Percentiles rank a stretch among this genome's conserved stretches.
These are phyloP conservation scores for Penicillium rolfsii DNA, from an alignment of 2,329 filamentous ascomycete species.

Conservation along the genomic window DNA sequence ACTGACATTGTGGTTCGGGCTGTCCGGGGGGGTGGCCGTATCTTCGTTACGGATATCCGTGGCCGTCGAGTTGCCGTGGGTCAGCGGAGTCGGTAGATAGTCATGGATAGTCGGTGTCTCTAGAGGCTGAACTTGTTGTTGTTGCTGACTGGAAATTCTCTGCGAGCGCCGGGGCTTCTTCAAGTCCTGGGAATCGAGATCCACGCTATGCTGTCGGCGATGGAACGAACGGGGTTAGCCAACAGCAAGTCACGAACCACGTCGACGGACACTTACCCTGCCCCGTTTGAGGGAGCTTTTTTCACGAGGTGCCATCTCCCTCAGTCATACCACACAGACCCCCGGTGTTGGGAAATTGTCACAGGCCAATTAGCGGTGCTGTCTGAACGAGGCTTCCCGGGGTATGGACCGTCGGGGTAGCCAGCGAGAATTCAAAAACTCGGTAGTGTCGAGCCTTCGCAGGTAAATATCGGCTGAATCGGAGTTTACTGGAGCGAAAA, in stretches of 20 bases:
- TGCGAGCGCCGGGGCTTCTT: slow-evolving; percentile 86
- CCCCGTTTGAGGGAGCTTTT: slow-evolving; percentile 84
- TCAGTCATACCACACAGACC: slow-evolving; percentile 16
- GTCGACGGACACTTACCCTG: slow-evolving; percentile 59
- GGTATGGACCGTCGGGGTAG: slow-evolving; percentile 6
- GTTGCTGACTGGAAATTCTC: slow-evolving; percentile 64
- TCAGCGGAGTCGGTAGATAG: slow-evolving; percentile 81
- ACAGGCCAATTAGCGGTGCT: slow-evolving; percentile 23
- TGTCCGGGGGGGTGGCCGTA: slow-evolving; percentile 70
- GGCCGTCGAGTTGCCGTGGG: slow-evolving; percentile 66
- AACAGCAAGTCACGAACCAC: slow-evolving; percentile 25
- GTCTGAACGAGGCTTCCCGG: slow-evolving; percentile 7
- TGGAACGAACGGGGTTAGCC: slow-evolving; percentile 30
- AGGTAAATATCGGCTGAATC: background rate
- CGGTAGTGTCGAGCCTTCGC: background rate
- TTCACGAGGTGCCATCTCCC: slow-evolving; percentile 58
- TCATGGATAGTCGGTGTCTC: slow-evolving; percentile 67
- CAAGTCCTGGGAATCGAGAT: slow-evolving; percentile 62
- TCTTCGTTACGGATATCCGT: slow-evolving; percentile 67
- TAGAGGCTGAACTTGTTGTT: slow-evolving; percentile 47
- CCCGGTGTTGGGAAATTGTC: slow-evolving; percentile 8
- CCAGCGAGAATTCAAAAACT: background rate
- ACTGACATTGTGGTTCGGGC: slow-evolving; percentile 56
- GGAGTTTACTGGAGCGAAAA: background rate
- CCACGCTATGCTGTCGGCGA: slow-evolving; percentile 63